These are phyloP conservation scores for Lathyrus tuberosus DNA, from an alignment of 306 rosid species.

Conservation along the genomic window DNA sequence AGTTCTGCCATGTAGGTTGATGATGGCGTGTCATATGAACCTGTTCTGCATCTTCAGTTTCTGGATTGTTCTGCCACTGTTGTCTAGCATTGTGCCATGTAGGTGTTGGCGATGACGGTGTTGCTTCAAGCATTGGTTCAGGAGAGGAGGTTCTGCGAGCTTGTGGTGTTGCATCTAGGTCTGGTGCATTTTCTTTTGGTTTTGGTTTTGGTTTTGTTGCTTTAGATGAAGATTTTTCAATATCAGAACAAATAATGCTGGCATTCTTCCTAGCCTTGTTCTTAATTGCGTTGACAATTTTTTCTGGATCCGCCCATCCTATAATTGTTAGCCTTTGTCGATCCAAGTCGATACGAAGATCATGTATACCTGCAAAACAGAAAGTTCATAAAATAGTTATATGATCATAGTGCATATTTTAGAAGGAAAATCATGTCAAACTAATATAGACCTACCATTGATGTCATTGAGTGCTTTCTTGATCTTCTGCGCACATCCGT, in stretches of 20 bases:
- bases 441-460: conserved; percentile 51
- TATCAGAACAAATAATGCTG: conserved; percentile 61
- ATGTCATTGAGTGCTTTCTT: conserved; percentile 76
- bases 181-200: conserved; percentile 33
- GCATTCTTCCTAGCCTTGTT: conserved; percentile 82
- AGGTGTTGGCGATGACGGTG: conserved; percentile 40
- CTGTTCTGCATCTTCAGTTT: conserved; percentile 46
- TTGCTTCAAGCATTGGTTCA: conserved; percentile 29
- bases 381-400: conserved; percentile 6
- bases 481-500: conserved; percentile 92
- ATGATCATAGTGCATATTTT: not conserved
- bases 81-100: conserved; percentile 39
- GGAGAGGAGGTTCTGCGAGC: conserved; percentile 25
- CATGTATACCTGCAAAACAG: conserved; percentile 69
- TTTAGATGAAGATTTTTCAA: conserved; percentile 47
- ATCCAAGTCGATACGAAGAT: conserved; percentile 64
- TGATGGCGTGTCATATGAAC: conserved; percentile 53
- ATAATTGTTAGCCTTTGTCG: conserved; percentile 70
- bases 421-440: conserved; percentile 11
- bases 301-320: conserved; percentile 92
- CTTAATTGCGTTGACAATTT: conserved; percentile 73
- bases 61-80: conserved; percentile 40
- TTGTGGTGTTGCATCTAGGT: not conserved
- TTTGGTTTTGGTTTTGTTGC: conserved; percentile 32
- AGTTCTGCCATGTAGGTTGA: conserved; percentile 38